Evolutionary conservation across 2,329 filamentous ascomycete species (phyloP), one percentile per base, ranked within the genome.

Genomic region (Botrytis deweyae): DNA sequence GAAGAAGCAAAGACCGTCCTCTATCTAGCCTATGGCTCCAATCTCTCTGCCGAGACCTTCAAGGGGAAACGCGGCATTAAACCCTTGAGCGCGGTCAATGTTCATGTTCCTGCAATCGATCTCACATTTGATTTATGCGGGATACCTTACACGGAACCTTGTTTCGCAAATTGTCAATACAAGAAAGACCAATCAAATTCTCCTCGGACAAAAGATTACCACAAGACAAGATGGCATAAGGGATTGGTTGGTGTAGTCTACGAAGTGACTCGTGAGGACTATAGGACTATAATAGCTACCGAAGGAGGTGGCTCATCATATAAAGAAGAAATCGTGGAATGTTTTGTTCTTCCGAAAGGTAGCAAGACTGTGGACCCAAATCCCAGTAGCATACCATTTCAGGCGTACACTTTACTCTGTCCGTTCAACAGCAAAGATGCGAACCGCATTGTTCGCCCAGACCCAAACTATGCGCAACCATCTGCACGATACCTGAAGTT

Each of bases 181-280:
- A 84, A 83, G 74, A 80, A 22, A 82, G 44, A 81, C 83, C 25
- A 6, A 72, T 76, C 38, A 70, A 64, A 55, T 70, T 75, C 76
- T 76, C 6, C 78, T 76, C 5, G 74, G 76, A 14, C 80, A 82
- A 25, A 55, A 58, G 42, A 66, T 73, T 87, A 87, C 76, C 84
- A 87, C 78, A 88, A 89, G 78, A 84, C 88, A 71, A 84, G 84
- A 72, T 97, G 94, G 94, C 85, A 90, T 76, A 95, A 94, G 79
- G 93, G 93, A 7, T 87, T 99, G 3, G 89, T 98, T 59, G 96
- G 96, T 38, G 94, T 97, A 25, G 96, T 98, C 6, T 99, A 99
- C 84, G 95, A 98, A 84, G 93, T 98, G 44, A 97, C 94, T 0
- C 84, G 87, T 29, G 83, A 87, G 62, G 96, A 99, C 84, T 99